Evolutionary conservation across 495 filamentous ascomycete genomes (phyloP).

Genomic region (Delitschia confertaspora): DNA sequence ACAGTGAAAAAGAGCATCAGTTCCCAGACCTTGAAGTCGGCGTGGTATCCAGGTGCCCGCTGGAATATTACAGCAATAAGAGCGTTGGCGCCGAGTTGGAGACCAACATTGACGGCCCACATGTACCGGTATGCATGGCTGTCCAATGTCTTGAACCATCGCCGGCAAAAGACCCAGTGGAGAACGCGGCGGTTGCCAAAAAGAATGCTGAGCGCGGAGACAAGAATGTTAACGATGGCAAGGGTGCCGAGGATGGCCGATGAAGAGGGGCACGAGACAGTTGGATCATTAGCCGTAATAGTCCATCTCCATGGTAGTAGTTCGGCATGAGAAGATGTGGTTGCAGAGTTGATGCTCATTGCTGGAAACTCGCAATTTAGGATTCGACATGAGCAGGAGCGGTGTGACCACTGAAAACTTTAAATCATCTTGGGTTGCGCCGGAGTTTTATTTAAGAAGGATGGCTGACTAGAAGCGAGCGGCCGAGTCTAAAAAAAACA

Average conservation of each 20-base stretch:
- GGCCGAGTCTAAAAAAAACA: no score
- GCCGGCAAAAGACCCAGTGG: conserved; percentile 3
- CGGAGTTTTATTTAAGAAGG: no score
- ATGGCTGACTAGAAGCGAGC: no score
- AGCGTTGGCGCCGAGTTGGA: conserved; percentile 16
- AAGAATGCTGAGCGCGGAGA: neutral
- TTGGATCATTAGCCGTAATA: neutral
- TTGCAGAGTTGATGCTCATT: no score
- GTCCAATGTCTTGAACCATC: neutral
- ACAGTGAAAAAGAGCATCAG: conserved; percentile 12
- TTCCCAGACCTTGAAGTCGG: conserved; percentile 8
- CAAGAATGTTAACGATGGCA: conserved; percentile 7
- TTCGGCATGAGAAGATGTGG: no score
- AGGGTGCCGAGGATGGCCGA: conserved; percentile 10
- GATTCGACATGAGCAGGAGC: no score
- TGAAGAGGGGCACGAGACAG: neutral
- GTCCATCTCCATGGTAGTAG: conserved; percentile 11
- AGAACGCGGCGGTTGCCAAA: conserved; percentile 11
- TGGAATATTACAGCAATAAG: conserved; percentile 10
- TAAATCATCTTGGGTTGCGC: no score
- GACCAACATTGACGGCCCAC: conserved; percentile 11
- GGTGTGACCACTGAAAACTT: no score
- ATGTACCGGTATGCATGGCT: conserved; percentile 2
- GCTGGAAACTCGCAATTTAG: no score
- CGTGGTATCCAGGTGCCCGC: conserved; percentile 5